Evolutionary conservation across 2,329 filamentous ascomycete species (phyloP), one percentile per base, ranked within the genome.

Genomic region (Neonectria magnoliae): DNA sequence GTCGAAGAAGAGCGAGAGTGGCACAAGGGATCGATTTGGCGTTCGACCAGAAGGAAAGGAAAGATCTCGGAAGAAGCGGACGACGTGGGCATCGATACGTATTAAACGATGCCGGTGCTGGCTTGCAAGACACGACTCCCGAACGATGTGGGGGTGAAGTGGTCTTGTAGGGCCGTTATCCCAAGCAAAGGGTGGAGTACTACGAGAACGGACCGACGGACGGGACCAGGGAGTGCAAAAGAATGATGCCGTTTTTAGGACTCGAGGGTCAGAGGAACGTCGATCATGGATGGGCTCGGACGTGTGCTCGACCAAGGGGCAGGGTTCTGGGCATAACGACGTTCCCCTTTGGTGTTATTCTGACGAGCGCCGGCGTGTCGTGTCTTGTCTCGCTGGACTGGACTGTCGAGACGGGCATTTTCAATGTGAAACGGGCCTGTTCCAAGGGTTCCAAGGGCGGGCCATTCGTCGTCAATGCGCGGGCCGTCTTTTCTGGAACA

Each of bases 351-450:
- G 18, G 47, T 47, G 47, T 48, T 48, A 42, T 53, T 61, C 57
- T 63, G 54, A 59, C 57, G 36, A 60, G 51, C 54, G 56, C 57
- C 63, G 56, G 51, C 68, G 70, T 65, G 69, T 73, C 61, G 63
- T 69, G 68, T 67, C 71, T 70, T 69, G 68, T 67, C 71, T 70
- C 57, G 5, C 71, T 70, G 54, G 5, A 29, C 29, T 29, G 29
- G 67, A 57, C 48, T 57, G 57, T 66, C 57, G 36, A 38, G 71
- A 73, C 71, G 60, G 67, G 33, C 47, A 72, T 56, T 57, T 57
- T 67, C 68, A 60, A 71, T 54, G 42, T 73, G 71, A 73, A 73
- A 73, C 71, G 64, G 57, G 64, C 65, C 45, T 67, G 64, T 62
- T 68, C 55, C 66, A 60, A 63, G 66, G 63, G 60, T 42, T 48